A percentile compares a stretch with the other conserved stretches of the same genome.
Conservation (phyloP, 495 filamentous ascomycete species). For the Choiromyces venosus region DNA sequence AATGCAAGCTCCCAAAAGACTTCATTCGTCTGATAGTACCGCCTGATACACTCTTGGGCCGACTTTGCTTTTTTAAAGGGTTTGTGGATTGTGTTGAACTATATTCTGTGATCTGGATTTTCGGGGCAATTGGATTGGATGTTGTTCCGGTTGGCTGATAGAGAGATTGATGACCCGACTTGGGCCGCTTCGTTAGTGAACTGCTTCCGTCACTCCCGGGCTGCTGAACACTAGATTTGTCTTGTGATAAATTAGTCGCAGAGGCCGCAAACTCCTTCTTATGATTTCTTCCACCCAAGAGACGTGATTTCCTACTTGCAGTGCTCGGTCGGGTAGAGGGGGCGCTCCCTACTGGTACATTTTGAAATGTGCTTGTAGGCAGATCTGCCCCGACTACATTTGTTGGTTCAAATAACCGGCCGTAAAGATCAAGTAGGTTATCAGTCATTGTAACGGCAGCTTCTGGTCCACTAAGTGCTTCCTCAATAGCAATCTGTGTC, state of each 20-base stretch:
- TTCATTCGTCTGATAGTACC: conserved; percentile 38
- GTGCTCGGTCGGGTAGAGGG: conserved; percentile 27
- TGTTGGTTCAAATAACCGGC: conserved; percentile 59
- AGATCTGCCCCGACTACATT: conserved; percentile 22
- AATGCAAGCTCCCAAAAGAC: conserved; percentile 15
- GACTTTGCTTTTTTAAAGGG: conserved; percentile 24
- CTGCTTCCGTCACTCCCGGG: neutral
- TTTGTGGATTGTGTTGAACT: conserved; percentile 23
- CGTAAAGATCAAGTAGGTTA: conserved; percentile 74
- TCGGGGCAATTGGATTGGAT: conserved; percentile 34
- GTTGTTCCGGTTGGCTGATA: conserved; percentile 18
- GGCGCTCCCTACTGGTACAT: conserved; percentile 32
- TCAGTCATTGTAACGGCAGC: conserved; percentile 78
- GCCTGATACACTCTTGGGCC: conserved; percentile 38
- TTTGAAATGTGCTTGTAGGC: conserved; percentile 21
- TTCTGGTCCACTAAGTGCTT: conserved; percentile 73
- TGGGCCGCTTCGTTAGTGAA: conserved; percentile 30
- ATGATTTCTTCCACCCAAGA: conserved; percentile 32
- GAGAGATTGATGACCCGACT: conserved; percentile 39
- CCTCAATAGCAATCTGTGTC: conserved; percentile 81
- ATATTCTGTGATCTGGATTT: conserved; percentile 41
- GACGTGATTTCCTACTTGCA: conserved; percentile 34
- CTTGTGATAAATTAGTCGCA: conserved; percentile 40
- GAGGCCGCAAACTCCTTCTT: conserved; percentile 38
- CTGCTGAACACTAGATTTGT: neutral